Base-by-base conservation (phyloP, 345 rosid species). In the Bruguiera gymnorhiza region DNA sequence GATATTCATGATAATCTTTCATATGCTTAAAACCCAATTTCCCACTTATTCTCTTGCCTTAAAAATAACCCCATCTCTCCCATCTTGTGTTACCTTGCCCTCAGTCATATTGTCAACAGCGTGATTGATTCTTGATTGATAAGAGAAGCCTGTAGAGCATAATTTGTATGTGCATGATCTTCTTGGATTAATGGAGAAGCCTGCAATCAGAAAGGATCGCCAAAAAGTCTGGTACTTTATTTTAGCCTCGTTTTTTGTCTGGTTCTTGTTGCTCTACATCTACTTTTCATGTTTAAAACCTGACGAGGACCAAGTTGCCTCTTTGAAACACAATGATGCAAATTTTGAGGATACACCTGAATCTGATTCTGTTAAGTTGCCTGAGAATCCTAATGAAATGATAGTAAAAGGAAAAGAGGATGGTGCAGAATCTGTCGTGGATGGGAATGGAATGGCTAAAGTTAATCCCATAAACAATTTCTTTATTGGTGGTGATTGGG, bases 191-290 rank as follows among this genome's bases (percentile, higher is more conserved):
- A 74, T 76, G 81, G 83, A 79, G 78, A 85, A 73, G 74, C 70
- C 69, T 18, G 73, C 63, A 52, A 58, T 60, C 27, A 72, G 84
- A n/a, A 82, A 76, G 72, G 73, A 63, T 59, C 73, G 83, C 79
- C 67, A 65, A 21, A 80, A 73, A 72, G 81, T 82, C 72, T 80
- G 91, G 91, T 85, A 87, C 77, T 53, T 82, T 6, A 61, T 86
- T 51, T 69, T 77, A 60, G 74, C 75, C 68, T 52, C 75, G 29
- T 80, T 77, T 63, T 61, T 83, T 66, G 73, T 81, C 2, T 85
- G 89, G 91, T 70, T 85, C 69, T 68, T 79, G 32, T 78, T 84
- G 76, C 78, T 85, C 68, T 84, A 74, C 78, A 70, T 80, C 56
- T 83, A 73, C 71, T 71, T 69, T 65, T 85, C 88, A 3, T 75